A percentile compares a stretch with the other conserved stretches of the same genome.
phyloP scores from a whole-genome alignment of 306 rosid genomes.

The Senna tora region DNA sequence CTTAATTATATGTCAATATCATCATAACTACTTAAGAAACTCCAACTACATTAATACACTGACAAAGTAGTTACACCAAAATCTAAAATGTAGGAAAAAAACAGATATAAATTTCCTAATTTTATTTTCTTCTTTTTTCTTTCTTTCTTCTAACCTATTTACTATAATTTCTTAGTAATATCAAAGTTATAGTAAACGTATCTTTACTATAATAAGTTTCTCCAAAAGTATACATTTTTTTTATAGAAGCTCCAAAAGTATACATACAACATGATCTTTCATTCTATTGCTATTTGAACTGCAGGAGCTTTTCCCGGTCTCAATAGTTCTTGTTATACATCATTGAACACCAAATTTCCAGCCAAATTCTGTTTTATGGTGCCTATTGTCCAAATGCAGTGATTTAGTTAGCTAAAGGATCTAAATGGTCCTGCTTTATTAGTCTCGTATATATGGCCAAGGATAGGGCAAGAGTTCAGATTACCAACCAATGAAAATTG shows the following conservation, averaged over 20 bases:
- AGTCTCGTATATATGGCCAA: background rate
- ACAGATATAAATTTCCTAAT: background rate
- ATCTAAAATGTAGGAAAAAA: background rate
- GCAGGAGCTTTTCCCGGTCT: background rate
- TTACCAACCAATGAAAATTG: too few relatives aligned
- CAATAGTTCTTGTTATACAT: background rate
- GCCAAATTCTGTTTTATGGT: background rate
- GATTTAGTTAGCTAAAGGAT: background rate
- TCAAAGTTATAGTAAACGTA: background rate
- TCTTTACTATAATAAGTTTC: background rate
- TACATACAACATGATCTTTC: background rate
- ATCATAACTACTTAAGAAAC: too few relatives aligned
- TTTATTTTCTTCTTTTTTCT: too few relatives aligned
- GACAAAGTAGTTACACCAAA: background rate
- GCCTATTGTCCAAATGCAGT: background rate
- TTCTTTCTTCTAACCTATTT: background rate
- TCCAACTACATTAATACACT: background rate
- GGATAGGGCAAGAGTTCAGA: too few relatives aligned
- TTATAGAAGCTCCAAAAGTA: background rate
- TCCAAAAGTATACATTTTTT: background rate
- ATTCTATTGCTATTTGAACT: background rate
- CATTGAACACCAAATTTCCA: background rate
- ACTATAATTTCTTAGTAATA: background rate
- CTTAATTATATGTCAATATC: too few relatives aligned
- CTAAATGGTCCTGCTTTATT: background rate